Conservation (phyloP, 192 early-diverging fungal species). For the Jimgerdemannia flammicorona region DNA sequence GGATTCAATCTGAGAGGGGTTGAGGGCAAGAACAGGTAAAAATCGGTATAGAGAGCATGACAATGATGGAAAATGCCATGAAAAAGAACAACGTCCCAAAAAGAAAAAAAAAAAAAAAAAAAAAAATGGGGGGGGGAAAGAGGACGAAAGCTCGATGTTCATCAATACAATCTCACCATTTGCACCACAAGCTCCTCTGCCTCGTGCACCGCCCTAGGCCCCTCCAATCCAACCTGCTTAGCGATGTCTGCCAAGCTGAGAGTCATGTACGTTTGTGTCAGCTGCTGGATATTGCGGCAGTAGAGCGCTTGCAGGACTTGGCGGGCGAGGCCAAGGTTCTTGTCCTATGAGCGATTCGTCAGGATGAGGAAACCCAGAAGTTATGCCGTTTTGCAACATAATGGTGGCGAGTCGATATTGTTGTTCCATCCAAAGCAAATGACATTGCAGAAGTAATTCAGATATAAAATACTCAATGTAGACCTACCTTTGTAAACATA, state of each 20-base stretch:
- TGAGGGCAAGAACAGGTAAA: not conserved
- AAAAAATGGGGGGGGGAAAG: too few species aligned
- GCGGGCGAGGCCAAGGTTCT: conserved; percentile 60
- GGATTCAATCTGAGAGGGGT: conserved; percentile 37
- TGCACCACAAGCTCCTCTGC: conserved; percentile 52
- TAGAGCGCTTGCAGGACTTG: conserved; percentile 47
- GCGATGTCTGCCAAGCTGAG: conserved; percentile 71
- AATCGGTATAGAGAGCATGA: not conserved
- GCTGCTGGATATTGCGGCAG: conserved; percentile 58
- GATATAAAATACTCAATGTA: not conserved
- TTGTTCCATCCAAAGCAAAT: too few species aligned
- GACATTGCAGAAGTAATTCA: too few species aligned
- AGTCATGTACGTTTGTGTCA: conserved; percentile 77
- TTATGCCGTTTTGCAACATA: too few species aligned
- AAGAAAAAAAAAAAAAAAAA: not conserved
- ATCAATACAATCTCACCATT: conserved; percentile 46
- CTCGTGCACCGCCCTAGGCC: conserved; percentile 27
- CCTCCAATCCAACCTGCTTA: conserved; percentile 42
- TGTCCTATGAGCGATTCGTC: conserved; percentile 29
- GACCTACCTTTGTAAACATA: conserved; percentile 31
- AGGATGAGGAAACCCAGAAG: not conserved
- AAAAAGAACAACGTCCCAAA: too few species aligned
- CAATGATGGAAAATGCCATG: too few species aligned
- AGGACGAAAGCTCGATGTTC: too few species aligned
- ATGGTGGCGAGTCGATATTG: too few species aligned